Conservation (phyloP, 257 asterid genomes). For the Solanum piurae region DNA sequence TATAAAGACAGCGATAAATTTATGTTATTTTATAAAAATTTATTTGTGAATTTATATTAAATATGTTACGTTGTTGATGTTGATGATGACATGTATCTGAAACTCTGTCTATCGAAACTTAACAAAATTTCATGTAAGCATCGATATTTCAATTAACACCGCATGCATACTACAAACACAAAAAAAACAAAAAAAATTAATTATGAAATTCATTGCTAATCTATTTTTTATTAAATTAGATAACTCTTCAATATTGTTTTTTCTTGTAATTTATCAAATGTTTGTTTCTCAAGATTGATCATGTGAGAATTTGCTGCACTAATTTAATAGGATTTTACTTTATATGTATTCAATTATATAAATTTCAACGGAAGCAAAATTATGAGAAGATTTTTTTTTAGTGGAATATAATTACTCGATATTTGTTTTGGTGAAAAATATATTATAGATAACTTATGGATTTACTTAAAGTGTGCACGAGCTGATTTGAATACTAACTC, state of each 20-base stretch:
- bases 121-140: not conserved
- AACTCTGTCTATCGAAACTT: not conserved
- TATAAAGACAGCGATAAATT: no score
- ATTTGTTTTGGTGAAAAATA: not conserved
- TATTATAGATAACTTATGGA: accelerated
- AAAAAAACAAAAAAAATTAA: no score
- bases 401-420: not conserved
- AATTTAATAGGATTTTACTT: not conserved
- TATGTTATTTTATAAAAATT: accelerated
- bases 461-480: not conserved
- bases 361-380: not conserved
- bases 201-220: not conserved
- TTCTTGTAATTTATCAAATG: not conserved
- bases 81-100: accelerated
- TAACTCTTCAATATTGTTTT: not conserved
- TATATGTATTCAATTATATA: not conserved
- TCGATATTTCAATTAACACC: not conserved
- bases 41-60: no score
- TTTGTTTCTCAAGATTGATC: no score
- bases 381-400: accelerated
- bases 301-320: not conserved
- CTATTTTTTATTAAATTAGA: not conserved
- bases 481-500: not conserved
- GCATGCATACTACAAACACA: no score
- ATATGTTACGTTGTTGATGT: no score